Evolutionary conservation across 208 protist species (phyloP).

Genomic region (Zelonia costaricensis): DNA sequence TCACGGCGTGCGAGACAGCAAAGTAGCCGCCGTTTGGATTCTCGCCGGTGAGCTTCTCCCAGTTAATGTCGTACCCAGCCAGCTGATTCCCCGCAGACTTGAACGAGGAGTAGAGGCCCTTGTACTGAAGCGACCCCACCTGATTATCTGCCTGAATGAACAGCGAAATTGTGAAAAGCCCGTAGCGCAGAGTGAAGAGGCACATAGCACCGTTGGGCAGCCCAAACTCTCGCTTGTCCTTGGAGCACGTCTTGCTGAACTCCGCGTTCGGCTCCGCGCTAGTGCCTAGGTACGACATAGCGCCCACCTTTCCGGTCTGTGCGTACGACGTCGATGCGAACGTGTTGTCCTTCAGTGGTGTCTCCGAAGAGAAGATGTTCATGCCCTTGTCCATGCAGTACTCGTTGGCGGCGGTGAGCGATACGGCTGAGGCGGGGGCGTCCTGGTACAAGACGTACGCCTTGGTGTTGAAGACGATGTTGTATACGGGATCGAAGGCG

Average conservation of each 20-base stretch:
- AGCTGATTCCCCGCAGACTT: not conserved
- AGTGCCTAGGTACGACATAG: constrained; percentile 5
- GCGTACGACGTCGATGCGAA: too few relatives aligned
- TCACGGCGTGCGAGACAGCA: not conserved
- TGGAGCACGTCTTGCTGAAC: not conserved
- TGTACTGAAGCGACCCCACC: not conserved
- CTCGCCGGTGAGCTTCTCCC: not conserved
- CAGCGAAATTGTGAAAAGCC: not conserved
- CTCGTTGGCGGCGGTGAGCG: constrained; percentile 4
- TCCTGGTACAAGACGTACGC: constrained; percentile 18
- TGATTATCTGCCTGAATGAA: not conserved
- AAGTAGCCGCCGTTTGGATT: constrained; percentile 12
- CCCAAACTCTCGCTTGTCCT: not conserved
- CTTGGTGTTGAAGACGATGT: constrained; percentile 7
- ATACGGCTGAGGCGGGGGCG: not conserved
- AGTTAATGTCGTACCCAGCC: constrained; percentile 4
- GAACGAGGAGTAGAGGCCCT: not conserved
- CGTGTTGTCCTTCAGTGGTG: not conserved
- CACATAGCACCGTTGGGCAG: not conserved
- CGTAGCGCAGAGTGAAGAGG: constrained; percentile 7
- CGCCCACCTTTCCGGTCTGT: not conserved
- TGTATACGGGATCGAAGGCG: too few relatives aligned
- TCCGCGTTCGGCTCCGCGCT: constrained; percentile 1
- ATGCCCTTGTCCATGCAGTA: constrained; percentile 19
- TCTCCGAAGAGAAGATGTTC: constrained; percentile 12